Evolutionary conservation across 805 yeast species (phyloP).

Genomic region (Zygotorulaspora florentina): DNA sequence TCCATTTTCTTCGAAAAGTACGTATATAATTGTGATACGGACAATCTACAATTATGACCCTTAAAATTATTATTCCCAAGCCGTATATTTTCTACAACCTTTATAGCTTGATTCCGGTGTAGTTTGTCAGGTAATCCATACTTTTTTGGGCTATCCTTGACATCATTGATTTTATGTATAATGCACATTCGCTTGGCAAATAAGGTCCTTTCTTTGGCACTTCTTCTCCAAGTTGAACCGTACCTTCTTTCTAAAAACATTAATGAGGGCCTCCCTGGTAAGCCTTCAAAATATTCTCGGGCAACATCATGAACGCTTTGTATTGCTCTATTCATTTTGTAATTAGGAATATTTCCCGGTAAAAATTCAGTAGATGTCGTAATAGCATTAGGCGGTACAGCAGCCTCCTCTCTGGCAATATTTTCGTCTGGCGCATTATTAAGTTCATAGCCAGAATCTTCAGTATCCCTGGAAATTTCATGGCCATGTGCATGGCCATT

Average conservation of each 20-base stretch:
- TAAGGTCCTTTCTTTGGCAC: slow-evolving; percentile 26
- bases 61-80: slow-evolving; percentile 28
- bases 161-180: slow-evolving; percentile 24
- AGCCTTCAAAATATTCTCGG: slow-evolving; percentile 30
- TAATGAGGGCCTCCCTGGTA: slow-evolving; percentile 28
- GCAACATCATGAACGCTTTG: slow-evolving; percentile 28
- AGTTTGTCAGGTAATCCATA: slow-evolving; percentile 19
- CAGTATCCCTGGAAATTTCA: neutral
- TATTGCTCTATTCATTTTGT: slow-evolving; percentile 26
- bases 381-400: neutral
- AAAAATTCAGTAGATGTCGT: neutral
- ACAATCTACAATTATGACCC: slow-evolving; percentile 19
- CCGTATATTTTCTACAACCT: slow-evolving; percentile 30
- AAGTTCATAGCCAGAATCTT: too few species aligned
- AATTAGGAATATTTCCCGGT: slow-evolving; percentile 7
- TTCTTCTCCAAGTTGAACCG: slow-evolving; percentile 31
- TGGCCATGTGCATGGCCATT: neutral
- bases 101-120: slow-evolving; percentile 21
- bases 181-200: slow-evolving; percentile 30
- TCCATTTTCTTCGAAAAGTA: slow-evolving; percentile 30
- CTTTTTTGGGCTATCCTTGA: slow-evolving; percentile 19
- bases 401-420: too few species aligned
- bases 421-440: too few species aligned
- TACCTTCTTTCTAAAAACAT: slow-evolving; percentile 26
- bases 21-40: slow-evolving; percentile 26